phyloP scores from a whole-genome alignment of 1,284 basidiomycete species.

The Microbotryum lychnidis-dioicae region DNA sequence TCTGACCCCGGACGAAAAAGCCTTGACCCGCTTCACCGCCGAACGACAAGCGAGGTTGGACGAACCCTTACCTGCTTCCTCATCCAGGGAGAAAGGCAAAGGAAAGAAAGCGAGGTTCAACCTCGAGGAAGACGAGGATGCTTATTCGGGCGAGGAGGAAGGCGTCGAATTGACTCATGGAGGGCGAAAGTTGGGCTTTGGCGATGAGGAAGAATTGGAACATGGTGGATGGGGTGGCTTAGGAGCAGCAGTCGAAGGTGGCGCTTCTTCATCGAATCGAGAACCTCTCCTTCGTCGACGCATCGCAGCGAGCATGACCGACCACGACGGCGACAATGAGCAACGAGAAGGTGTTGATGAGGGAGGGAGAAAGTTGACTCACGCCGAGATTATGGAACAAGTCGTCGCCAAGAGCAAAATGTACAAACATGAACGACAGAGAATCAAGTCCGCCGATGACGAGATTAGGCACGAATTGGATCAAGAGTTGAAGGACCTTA shows the following conservation, averaged over 20 bases:
- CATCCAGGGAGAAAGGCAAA: conserved; percentile 37
- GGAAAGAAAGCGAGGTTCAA: conserved; percentile 80
- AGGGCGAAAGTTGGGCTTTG: conserved; percentile 39
- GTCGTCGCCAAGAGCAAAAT: conserved; percentile 96
- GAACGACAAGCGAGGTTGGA: conserved; percentile 60
- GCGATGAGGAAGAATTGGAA: conserved; percentile 36
- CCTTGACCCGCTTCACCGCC: conserved; percentile 90
- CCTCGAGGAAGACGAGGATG: conserved; percentile 72
- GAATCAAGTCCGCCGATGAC: conserved; percentile 76
- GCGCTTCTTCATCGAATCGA: conserved; percentile 15
- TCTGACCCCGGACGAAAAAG: conserved; percentile 88
- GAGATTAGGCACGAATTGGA: conserved; percentile 82
- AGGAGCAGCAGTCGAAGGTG: conserved; percentile 6
- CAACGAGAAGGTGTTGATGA: too few relatives aligned
- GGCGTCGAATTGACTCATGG: conserved; percentile 40
- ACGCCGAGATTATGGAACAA: conserved; percentile 96
- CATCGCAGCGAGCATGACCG: conserved; percentile 13
- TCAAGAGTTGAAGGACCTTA: conserved; percentile 74
- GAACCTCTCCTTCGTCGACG: conserved; percentile 24
- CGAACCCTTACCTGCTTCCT: neutral
- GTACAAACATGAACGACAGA: conserved; percentile 79
- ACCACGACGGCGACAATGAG: conserved; percentile 13
- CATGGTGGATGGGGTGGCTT: conserved; percentile 27
- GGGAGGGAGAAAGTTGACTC: conserved; percentile 61
- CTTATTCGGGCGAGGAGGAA: conserved; percentile 60